phyloP scores from a whole-genome alignment of 768 basidiomycete genomes.

The Leccinum longicurvipes region DNA sequence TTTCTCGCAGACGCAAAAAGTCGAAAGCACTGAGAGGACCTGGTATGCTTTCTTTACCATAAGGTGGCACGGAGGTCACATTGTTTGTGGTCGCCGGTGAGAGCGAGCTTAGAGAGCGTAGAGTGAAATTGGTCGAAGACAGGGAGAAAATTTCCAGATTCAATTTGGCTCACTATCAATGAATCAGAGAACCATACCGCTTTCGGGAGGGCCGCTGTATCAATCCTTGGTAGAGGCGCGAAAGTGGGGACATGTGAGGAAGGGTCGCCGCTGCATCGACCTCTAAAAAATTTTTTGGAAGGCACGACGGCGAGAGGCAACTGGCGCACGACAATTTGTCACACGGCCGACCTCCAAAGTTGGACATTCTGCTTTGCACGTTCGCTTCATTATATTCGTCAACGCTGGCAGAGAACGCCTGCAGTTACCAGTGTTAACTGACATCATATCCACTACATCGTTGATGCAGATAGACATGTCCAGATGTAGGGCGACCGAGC shows the following conservation, averaged over 20 bases:
- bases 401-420: slow-evolving; percentile 34
- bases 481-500: no score
- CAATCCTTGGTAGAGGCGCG: slow-evolving; percentile 14
- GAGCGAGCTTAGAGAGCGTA: slow-evolving; percentile 34
- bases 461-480: slow-evolving; percentile 35
- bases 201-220: slow-evolving; percentile 25
- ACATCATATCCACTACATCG: slow-evolving; percentile 41
- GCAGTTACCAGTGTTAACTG: slow-evolving; percentile 11
- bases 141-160: slow-evolving; percentile 38
- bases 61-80: slow-evolving; percentile 63
- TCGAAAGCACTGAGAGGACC: slow-evolving; percentile 78
- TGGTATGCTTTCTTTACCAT: slow-evolving; percentile 65
- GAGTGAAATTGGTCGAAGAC: slow-evolving; percentile 26
- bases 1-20: slow-evolving; percentile 49
- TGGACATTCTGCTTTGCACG: no score
- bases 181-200: slow-evolving; percentile 23
- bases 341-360: no score
- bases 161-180: slow-evolving; percentile 41
- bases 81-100: slow-evolving; percentile 40
- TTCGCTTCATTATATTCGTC: slow-evolving; percentile 31
- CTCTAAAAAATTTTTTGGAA: no score
- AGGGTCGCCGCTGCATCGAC: slow-evolving; percentile 19
- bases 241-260: slow-evolving; percentile 17
- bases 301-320: no score
- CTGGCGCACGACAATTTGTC: no score